Base-by-base conservation (phyloP, 106 monocot genomes). In the Dactylorhiza incarnata region DNA sequence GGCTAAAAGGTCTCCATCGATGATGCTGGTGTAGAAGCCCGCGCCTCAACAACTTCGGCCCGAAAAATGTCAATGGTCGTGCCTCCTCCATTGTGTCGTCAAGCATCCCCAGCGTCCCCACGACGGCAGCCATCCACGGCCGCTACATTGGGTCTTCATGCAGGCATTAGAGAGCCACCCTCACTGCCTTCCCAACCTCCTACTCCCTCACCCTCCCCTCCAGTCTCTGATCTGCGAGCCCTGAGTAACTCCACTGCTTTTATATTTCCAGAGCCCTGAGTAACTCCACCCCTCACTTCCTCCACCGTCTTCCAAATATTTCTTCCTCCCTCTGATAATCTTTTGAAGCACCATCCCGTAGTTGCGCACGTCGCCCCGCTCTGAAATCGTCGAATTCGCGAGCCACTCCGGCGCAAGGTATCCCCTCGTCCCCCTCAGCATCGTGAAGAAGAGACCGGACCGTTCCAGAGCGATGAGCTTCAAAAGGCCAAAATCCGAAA, bases 351-450 rank as follows among this genome's bases (percentile, higher is more conserved):
- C 96, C 96, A 96, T 93, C 19, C 96, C 96, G 58, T 83, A 93
- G 79, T 93, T 91, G 78, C 93, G 91, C 0, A 96, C 96, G 72
- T 96, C 96, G 11, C 91, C 86, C 23, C 75, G 65, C 26, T 96
- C 96, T 11, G 91, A 89, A 74, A 96, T 93, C 22, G 93, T 83
- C 0, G 93, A 72, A 84, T 89, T 96, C 54, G 91, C 87, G 13
- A 96, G 90, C 96, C 96, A 96, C 59, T 96, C 96, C 3, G 96
- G 96, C 45, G 96, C 96, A 6, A 96, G 79, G 76, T 96, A 96
- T 26, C 96, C 96, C 5, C 96, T 74, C 10, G 96, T 97, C 11
- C 96, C 96, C 55, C 96, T 58, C 96, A 97, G 84, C 13, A 89
- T 89, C 12, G 93, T 97, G 82, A 97, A 88, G 29, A 29, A 29